Base-by-base conservation (phyloP, 768 basidiomycete genomes). In the Pleurotus citrinopileatus region DNA sequence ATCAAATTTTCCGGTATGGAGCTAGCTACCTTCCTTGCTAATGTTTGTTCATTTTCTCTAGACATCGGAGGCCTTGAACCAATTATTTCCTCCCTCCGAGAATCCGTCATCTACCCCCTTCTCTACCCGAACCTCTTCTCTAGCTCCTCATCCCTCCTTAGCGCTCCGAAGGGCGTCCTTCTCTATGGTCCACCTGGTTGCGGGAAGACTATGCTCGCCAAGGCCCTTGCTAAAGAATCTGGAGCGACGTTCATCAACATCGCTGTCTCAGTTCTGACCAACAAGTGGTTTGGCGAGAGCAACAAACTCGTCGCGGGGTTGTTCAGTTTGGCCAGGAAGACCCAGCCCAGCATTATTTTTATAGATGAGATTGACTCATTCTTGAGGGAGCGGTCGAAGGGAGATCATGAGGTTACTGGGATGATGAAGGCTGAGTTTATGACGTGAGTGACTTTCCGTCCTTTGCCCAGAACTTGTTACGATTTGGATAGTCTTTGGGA, bases 191-290 rank as follows among this genome's bases (percentile, higher is more conserved):
- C 95, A 37, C 97, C 97, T 1, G 96, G 97, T 4, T 99, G 97
- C 60, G 97, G 97, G 22, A 99, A 99, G 75, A 98, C 97, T 1
- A 95, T 99, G 94, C 80, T 99, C n/a, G 97, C 97, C 1, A 96
- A 96, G 67, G 96, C 96, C 1, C 80, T 99, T 6, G 97, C 97
- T 10, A 97, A 96, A 67, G 95, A 99, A 74, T 93, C 90, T 2
- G 91, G 93, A 15, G 97, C 97, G 5, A 96, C 94, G 0, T 99
- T 99, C 66, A 96, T 98, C 73, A 92, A 92, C 67, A 80, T 92
- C 55, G 81, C 87, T 4, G 81, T 87, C 29, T 87, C 85, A 2
- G 84, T 83, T 7, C 73, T 91, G 57, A 85, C 86, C 25, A 87
- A 82, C 71, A 88, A 89, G 64, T 91, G 89, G 91, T 91, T 87